A percentile compares a stretch with the other conserved stretches of the same genome.
Evolutionary conservation across 805 yeast genomes (phyloP).

Genomic region (Candida tammaniensis): DNA sequence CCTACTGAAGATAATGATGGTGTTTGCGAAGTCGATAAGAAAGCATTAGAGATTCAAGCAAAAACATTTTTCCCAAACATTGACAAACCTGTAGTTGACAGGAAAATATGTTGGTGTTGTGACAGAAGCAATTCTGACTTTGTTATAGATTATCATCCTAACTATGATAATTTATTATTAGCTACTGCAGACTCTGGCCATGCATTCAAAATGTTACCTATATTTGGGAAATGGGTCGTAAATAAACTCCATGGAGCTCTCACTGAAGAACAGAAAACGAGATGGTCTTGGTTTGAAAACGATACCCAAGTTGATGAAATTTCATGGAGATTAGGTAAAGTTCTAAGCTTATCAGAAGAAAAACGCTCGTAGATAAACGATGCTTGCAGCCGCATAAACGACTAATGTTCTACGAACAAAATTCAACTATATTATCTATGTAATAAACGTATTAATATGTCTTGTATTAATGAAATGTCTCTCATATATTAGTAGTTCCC

Average conservation of each 20-base stretch:
- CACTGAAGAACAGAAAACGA: slow-evolving; percentile 3
- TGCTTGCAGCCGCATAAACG: not conserved
- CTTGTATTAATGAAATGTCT: no score
- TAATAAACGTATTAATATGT: no score
- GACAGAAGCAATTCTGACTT: slow-evolving; percentile 32
- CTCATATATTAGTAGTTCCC: no score
- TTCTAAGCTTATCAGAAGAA: slow-evolving; percentile 6
- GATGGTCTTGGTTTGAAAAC: slow-evolving; percentile 13
- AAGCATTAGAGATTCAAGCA: slow-evolving; percentile 9
- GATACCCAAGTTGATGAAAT: slow-evolving; percentile 9
- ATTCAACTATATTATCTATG: no score
- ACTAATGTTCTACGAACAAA: no score
- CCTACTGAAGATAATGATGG: slow-evolving; percentile 14
- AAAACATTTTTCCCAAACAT: slow-evolving; percentile 11
- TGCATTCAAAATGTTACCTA: slow-evolving; percentile 36
- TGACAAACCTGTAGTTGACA: slow-evolving; percentile 8
- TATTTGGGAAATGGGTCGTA: slow-evolving; percentile 24
- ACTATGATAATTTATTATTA: slow-evolving; percentile 24
- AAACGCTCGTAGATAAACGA: not conserved
- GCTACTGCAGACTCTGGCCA: slow-evolving; percentile 43
- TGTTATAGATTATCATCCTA: slow-evolving; percentile 31
- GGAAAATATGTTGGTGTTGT: slow-evolving; percentile 30
- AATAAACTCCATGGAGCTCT: slow-evolving; percentile 10
- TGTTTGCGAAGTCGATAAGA: slow-evolving; percentile 8
- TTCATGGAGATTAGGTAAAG: slow-evolving; percentile 14